phyloP scores from a whole-genome alignment of 352 stramenopile genomes.

The Paralagenidium karlingii region DNA sequence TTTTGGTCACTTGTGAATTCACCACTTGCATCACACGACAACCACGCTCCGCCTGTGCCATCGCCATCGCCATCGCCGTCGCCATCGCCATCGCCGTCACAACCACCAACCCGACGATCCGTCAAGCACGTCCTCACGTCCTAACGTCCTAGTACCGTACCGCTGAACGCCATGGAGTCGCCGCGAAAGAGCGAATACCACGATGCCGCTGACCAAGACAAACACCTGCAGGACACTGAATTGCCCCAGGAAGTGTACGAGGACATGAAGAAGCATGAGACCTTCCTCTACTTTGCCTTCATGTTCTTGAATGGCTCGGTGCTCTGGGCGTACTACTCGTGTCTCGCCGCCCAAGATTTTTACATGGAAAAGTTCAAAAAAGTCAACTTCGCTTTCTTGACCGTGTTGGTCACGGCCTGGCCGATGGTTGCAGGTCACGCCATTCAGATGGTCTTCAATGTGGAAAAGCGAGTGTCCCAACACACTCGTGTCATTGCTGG shows the following conservation, averaged over 20 bases:
- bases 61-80: too few relatives aligned
- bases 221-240: too few relatives aligned
- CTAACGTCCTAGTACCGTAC: too few relatives aligned
- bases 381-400: constrained; percentile 57
- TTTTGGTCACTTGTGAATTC: too few relatives aligned
- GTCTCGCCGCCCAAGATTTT: constrained; percentile 52
- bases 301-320: constrained; percentile 61
- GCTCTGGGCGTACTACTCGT: constrained; percentile 68
- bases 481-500: constrained; percentile 25
- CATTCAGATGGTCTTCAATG: constrained; percentile 34
- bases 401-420: constrained; percentile 40
- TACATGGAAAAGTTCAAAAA: constrained; percentile 33
- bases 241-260: constrained; percentile 45
- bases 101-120: too few relatives aligned
- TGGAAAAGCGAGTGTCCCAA: constrained; percentile 41
- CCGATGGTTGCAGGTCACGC: constrained; percentile 37
- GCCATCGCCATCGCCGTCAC: too few relatives aligned
- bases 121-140: too few relatives aligned
- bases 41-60: too few relatives aligned
- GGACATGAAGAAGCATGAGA: constrained; percentile 32
- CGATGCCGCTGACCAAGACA: too few relatives aligned
- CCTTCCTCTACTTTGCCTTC: constrained; percentile 45
- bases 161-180: too few relatives aligned
- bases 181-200: too few relatives aligned
- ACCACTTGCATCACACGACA: too few relatives aligned